Conservation (phyloP, 495 filamentous ascomycete species). For the Symbiotaphrina buchneri region DNA sequence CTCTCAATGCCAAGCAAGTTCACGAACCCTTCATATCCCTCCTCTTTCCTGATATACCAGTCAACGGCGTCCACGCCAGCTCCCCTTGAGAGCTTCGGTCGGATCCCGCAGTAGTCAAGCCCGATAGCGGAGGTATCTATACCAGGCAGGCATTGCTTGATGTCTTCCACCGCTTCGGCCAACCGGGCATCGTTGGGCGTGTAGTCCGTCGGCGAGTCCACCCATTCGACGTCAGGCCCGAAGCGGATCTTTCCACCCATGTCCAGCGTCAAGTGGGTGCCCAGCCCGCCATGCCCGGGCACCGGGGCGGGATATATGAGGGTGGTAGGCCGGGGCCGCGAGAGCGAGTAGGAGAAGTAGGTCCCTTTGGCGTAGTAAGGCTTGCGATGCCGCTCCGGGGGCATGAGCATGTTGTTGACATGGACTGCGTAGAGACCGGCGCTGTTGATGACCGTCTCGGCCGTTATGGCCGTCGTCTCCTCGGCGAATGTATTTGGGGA, state of each 20-base stretch:
- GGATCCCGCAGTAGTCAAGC: slow-evolving; percentile 75
- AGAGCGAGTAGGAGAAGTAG: slow-evolving; percentile 67
- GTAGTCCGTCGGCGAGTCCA: slow-evolving; percentile 35
- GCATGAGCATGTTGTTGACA: slow-evolving; percentile 68
- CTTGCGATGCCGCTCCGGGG: slow-evolving; percentile 25
- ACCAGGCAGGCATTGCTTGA: slow-evolving; percentile 54
- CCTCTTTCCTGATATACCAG: slow-evolving; percentile 40
- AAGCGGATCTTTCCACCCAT: slow-evolving; percentile 72
- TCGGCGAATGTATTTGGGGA: slow-evolving; percentile 18
- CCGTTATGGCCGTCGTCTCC: slow-evolving; percentile 34
- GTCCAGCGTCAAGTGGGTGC: slow-evolving; percentile 86
- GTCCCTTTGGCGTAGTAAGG: slow-evolving; percentile 84
- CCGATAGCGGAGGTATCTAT: slow-evolving; percentile 41
- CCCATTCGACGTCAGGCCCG: slow-evolving; percentile 92
- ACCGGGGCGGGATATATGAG: slow-evolving; percentile 73
- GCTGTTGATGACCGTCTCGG: slow-evolving; percentile 61
- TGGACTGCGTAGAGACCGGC: slow-evolving; percentile 59
- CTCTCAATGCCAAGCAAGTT: slow-evolving; percentile 90
- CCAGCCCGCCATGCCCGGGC: slow-evolving; percentile 62
- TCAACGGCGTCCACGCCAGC: slow-evolving; percentile 24
- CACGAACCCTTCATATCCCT: slow-evolving; percentile 68
- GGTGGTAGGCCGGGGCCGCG: slow-evolving; percentile 40
- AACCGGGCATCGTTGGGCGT: slow-evolving; percentile 31
- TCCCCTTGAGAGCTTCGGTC: slow-evolving; percentile 56
- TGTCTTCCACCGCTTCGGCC: slow-evolving; percentile 43